A percentile compares a stretch with the other conserved stretches of the same genome.
These are phyloP conservation scores for Monosporascus sp. DNA, from an alignment of 2,329 filamentous ascomycete species.

Conservation along the genomic window DNA sequence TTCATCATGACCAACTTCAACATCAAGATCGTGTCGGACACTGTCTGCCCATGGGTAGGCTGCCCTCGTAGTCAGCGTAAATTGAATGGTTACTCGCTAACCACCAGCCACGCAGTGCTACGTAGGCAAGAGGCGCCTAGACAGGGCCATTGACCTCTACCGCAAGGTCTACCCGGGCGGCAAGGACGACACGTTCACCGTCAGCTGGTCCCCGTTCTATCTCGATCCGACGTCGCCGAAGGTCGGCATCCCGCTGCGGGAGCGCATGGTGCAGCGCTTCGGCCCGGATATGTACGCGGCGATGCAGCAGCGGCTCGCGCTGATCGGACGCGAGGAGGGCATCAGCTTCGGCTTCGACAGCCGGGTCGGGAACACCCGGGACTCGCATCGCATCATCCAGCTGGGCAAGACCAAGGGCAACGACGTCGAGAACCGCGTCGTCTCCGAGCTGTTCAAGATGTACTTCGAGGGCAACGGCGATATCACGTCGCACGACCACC, in stretches of 20 bases:
- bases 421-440: conserved; percentile 50
- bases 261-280: conserved; percentile 59
- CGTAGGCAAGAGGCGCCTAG: conserved; percentile 71
- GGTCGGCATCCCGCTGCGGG: conserved; percentile 38
- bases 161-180: conserved; percentile 55
- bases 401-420: conserved; percentile 52
- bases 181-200: conserved; percentile 62
- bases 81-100: conserved; percentile 2
- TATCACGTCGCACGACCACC: conserved; percentile 46
- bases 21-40: conserved; percentile 77
- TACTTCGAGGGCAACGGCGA: conserved; percentile 57
- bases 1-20: conserved; percentile 65
- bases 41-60: conserved; percentile 62
- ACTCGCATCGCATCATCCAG: conserved; percentile 74
- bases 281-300: conserved; percentile 55
- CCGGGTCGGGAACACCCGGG: conserved; percentile 69
- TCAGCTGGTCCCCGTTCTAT: conserved; percentile 76
- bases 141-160: conserved; percentile 65
- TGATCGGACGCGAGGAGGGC: conserved; percentile 59
- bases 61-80: not conserved
- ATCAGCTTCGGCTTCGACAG: conserved; percentile 71
- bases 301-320: conserved; percentile 53
- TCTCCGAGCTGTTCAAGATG: conserved; percentile 53
- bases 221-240: conserved; percentile 61
- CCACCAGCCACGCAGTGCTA: conserved; percentile 55